These are phyloP conservation scores for Lactarius vividus DNA, from an alignment of 768 basidiomycete species.

Conservation along the genomic window DNA sequence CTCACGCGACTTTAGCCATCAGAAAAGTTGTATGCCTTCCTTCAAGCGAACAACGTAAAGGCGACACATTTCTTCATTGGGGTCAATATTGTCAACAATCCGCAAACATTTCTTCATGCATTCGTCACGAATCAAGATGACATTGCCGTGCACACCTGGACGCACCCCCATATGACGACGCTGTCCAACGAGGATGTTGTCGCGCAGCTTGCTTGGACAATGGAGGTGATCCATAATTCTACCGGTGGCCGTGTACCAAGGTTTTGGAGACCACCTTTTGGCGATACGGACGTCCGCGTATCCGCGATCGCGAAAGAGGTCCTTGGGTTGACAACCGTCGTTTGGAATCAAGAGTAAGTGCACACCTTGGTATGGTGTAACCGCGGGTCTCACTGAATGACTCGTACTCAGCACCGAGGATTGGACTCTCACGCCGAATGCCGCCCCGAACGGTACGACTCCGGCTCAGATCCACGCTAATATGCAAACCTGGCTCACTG, in stretches of 20 bases:
- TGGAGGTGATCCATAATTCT: slow-evolving; percentile 51
- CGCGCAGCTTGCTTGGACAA: slow-evolving; percentile 50
- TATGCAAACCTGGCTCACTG: slow-evolving; percentile 20
- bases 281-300: slow-evolving; percentile 45
- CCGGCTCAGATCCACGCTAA: slow-evolving; percentile 28
- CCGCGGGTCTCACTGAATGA: background rate
- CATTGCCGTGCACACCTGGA: slow-evolving; percentile 44
- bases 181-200: slow-evolving; percentile 45
- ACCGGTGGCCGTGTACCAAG: slow-evolving; percentile 43
- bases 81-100: slow-evolving; percentile 61
- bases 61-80: slow-evolving; percentile 93
- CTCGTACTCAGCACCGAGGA: slow-evolving; percentile 58
- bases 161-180: slow-evolving; percentile 51
- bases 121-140: slow-evolving; percentile 41
- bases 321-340: slow-evolving; percentile 44
- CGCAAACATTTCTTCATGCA: slow-evolving; percentile 52
- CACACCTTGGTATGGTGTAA: slow-evolving; percentile 9
- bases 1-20: slow-evolving; percentile 32
- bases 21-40: slow-evolving; percentile 57
- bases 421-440: slow-evolving; percentile 53
- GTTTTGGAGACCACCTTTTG: slow-evolving; percentile 43
- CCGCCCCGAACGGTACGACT: slow-evolving; percentile 42
- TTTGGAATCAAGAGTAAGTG: slow-evolving; percentile 43
- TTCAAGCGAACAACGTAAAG: slow-evolving; percentile 58
- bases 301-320: slow-evolving; percentile 46